phyloP scores from a whole-genome alignment of 768 basidiomycete species.

The Termitomyces sp. region DNA sequence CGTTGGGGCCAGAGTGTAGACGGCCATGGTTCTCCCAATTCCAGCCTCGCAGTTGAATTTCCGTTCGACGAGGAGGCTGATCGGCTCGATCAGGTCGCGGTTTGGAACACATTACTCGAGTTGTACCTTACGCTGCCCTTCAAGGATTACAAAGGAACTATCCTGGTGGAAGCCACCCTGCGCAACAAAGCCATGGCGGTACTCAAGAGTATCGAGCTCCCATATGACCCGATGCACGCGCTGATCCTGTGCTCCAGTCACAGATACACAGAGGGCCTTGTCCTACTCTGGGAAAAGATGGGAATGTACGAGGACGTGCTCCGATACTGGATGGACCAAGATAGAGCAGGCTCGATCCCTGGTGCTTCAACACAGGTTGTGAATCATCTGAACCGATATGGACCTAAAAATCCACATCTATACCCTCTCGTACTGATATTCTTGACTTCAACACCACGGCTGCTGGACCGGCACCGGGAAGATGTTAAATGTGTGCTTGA shows the following conservation, averaged over 20 bases:
- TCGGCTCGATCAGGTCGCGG: constrained; percentile 34
- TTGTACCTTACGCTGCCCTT: constrained; percentile 74
- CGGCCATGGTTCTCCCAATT: constrained; percentile 11
- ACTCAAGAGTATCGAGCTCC: constrained; percentile 55
- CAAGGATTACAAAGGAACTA: constrained; percentile 18
- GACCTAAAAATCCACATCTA: constrained; percentile 62
- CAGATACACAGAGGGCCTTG: constrained; percentile 78
- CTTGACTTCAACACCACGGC: constrained; percentile 76
- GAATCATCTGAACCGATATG: constrained; percentile 72
- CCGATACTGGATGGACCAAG: constrained; percentile 86
- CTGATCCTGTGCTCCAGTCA: constrained; percentile 91
- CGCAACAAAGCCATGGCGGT: constrained; percentile 72
- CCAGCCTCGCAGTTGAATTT: constrained; percentile 12
- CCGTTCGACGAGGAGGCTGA: constrained; percentile 50
- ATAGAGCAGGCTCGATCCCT: constrained; percentile 35
- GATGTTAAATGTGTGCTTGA: constrained; percentile 74
- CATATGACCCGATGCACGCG: constrained; percentile 89
- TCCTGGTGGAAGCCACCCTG: constrained; percentile 33
- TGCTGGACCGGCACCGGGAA: constrained; percentile 65
- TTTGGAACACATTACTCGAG: constrained; percentile 40
- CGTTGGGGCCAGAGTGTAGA: constrained; percentile 78
- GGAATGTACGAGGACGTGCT: constrained; percentile 97
- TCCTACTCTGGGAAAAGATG: constrained; percentile 88
- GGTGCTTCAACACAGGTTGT: constrained; percentile 59
- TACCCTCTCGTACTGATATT: constrained; percentile 89